phyloP scores from a whole-genome alignment of 2,329 filamentous ascomycete genomes.

The Trichophyton verrucosum region DNA sequence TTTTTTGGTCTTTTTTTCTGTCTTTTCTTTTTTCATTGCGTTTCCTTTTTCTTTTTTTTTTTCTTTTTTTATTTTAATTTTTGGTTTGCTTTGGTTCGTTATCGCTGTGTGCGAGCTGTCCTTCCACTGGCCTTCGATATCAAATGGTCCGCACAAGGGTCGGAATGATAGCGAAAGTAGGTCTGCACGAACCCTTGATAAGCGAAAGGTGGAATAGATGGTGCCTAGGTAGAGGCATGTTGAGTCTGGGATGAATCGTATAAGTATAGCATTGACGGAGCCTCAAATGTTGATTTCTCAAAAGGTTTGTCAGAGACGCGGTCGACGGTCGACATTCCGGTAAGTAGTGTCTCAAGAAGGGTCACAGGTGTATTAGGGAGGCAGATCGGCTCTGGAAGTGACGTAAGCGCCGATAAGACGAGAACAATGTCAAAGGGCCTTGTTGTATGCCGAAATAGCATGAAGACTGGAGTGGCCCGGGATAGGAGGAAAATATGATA shows the following conservation, averaged over 20 bases:
- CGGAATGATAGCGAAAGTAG: neutral
- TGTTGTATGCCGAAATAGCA: neutral
- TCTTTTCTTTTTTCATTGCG: neutral
- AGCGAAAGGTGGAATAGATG: neutral
- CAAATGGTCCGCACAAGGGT: neutral
- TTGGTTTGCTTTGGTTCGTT: neutral
- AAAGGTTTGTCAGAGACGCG: neutral
- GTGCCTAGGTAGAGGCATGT: neutral
- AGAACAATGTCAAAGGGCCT: neutral
- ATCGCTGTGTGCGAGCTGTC: neutral
- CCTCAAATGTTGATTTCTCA: neutral
- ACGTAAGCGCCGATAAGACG: neutral
- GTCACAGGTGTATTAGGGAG: neutral
- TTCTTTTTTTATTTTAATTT: neutral
- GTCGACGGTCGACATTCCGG: neutral
- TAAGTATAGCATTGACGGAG: neutral
- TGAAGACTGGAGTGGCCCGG: neutral
- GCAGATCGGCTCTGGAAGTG: neutral
- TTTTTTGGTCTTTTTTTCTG: neutral
- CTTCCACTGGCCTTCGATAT: neutral
- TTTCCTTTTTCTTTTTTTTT: neutral
- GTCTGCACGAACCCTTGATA: neutral
- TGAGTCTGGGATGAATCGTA: neutral
- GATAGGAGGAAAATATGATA: neutral
- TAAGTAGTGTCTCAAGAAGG: neutral